Percentiles rank a stretch among this genome's conserved stretches.
These are phyloP conservation scores for Rosellinia necatrix DNA, from an alignment of 2,329 filamentous ascomycete genomes.

Conservation along the genomic window DNA sequence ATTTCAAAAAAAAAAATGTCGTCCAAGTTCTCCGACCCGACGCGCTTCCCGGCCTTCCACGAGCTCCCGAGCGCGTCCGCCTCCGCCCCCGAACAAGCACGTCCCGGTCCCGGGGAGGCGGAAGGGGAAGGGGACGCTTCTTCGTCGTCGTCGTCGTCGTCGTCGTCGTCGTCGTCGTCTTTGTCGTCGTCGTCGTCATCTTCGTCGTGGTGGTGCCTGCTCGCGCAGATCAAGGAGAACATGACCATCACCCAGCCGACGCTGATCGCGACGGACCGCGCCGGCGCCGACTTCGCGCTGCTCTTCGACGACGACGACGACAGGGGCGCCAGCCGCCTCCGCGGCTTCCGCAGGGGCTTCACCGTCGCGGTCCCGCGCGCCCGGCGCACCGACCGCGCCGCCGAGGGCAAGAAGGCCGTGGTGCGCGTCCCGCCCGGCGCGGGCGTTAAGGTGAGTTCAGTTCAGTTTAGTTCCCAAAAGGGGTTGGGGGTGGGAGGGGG, in stretches of 20 bases:
- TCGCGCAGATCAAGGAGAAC: slow-evolving; percentile 42
- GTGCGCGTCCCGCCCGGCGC: slow-evolving; percentile 45
- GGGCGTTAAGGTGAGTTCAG: slow-evolving; percentile 42
- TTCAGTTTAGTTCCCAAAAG: too few species aligned
- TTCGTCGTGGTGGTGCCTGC: slow-evolving; percentile 43
- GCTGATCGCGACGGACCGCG: slow-evolving; percentile 49
- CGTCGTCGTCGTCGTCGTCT: too few species aligned
- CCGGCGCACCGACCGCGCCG: slow-evolving; percentile 41
- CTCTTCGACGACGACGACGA: slow-evolving; percentile 50
- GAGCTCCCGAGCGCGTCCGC: slow-evolving; percentile 21
- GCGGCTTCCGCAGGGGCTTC: slow-evolving; percentile 46
- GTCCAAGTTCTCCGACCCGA: slow-evolving; percentile 8
- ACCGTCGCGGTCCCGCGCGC: slow-evolving; percentile 47
- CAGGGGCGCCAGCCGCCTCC: slow-evolving; percentile 42
- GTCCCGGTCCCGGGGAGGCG: too few species aligned
- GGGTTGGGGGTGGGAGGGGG: too few species aligned
- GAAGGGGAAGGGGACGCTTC: too few species aligned
- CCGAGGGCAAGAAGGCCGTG: slow-evolving; percentile 46
- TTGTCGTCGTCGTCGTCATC: too few species aligned
- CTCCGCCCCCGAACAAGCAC: too few species aligned
- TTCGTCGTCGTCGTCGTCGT: too few species aligned
- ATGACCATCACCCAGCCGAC: slow-evolving; percentile 55
- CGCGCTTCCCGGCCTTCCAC: slow-evolving; percentile 27
- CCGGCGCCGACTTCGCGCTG: slow-evolving; percentile 49
- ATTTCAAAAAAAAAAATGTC: slow-evolving; percentile 8